Evolutionary conservation across 805 yeast genomes (phyloP), one percentile per base, ranked within the genome.

Genomic region (Pachysolen tannophilus): DNA sequence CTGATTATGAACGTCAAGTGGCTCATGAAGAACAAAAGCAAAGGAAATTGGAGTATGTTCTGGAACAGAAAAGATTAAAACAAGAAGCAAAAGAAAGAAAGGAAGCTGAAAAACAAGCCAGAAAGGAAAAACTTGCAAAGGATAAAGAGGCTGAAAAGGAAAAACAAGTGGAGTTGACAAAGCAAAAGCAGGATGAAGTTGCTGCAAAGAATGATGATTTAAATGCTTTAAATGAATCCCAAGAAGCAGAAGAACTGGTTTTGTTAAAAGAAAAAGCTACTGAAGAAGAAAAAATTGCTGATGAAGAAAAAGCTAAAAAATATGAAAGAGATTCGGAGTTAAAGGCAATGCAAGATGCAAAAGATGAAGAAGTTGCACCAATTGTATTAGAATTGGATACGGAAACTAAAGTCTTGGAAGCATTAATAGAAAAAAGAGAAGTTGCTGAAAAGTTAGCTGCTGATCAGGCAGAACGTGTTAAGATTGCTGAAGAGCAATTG

Each of bases 331-430:
- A 62, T 42, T 53, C 52, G 10, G 78, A 70, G 46, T 56, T 72
- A 42, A 67, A 58, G 30, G 53, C 43, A 15, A 52, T 72, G 54
- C 74, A 75, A 49, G 58, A 61, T 10, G 78, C 69, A 46, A 65
- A 67, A 45, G 78, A 74, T 46, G 72, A 60, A 38, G 67, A 65
- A 32, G 52, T 75, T 43, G 66, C 69, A 33, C 84, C 84, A 32
- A 53, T 67, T 15, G 61, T 74, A 45, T 75, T 64, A 25, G 77
- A 70, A 46, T 60, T 74, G 47, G 64, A 61, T 41, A 47, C 47
- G 20, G 82, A 77, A 56, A 63, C 65, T 24, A 59, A 57, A 18
- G 67, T 68, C 42, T 62, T 77, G 49, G 56, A 60, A 32, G 69
- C 66, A n/a, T 60, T 76, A 45, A 65, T 68, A 28, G 58, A 67